These are phyloP conservation scores for Microsporum audouinii DNA, from an alignment of 2,329 filamentous ascomycete genomes.

Conservation along the genomic window DNA sequence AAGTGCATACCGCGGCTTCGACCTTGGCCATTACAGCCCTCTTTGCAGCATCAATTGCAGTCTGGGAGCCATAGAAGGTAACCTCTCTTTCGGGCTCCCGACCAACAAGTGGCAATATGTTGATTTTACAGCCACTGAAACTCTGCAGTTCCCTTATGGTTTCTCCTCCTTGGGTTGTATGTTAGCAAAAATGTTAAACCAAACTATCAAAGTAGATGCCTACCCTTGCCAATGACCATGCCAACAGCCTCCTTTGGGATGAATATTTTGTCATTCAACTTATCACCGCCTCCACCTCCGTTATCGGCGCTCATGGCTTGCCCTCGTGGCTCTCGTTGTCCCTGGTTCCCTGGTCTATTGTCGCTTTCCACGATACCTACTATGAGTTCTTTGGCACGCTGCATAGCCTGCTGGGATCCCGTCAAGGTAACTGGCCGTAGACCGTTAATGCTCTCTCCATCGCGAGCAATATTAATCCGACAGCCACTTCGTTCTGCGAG, in stretches of 20 bases:
- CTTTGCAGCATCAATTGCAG: constrained; percentile 71
- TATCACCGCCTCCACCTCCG: constrained; percentile 28
- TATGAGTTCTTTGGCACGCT: constrained; percentile 72
- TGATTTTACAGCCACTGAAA: constrained; percentile 83
- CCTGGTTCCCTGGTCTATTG: constrained; percentile 33
- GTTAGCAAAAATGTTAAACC: constrained; percentile 13
- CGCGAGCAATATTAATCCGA: constrained; percentile 88
- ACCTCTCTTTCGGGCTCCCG: constrained; percentile 77
- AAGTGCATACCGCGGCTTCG: constrained; percentile 59
- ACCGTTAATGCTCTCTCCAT: constrained; percentile 85
- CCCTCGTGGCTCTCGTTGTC: constrained; percentile 15
- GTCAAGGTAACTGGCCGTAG: constrained; percentile 84
- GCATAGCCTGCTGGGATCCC: constrained; percentile 61
- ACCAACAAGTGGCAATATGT: constrained; percentile 67
- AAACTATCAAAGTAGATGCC: constrained; percentile 1
- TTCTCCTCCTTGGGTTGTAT: constrained; percentile 51
- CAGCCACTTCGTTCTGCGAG: constrained; percentile 86
- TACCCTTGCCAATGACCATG: constrained; percentile 88
- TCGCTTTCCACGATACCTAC: constrained; percentile 93
- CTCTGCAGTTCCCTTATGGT: constrained; percentile 92
- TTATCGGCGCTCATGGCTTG: constrained; percentile 29
- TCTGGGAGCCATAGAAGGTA: constrained; percentile 64
- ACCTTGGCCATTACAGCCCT: constrained; percentile 83
- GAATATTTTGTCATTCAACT: constrained; percentile 69
- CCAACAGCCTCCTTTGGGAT: constrained; percentile 86